These are phyloP conservation scores for Termitomyces bulborhizus DNA, from an alignment of 768 basidiomycete genomes.

Conservation along the genomic window DNA sequence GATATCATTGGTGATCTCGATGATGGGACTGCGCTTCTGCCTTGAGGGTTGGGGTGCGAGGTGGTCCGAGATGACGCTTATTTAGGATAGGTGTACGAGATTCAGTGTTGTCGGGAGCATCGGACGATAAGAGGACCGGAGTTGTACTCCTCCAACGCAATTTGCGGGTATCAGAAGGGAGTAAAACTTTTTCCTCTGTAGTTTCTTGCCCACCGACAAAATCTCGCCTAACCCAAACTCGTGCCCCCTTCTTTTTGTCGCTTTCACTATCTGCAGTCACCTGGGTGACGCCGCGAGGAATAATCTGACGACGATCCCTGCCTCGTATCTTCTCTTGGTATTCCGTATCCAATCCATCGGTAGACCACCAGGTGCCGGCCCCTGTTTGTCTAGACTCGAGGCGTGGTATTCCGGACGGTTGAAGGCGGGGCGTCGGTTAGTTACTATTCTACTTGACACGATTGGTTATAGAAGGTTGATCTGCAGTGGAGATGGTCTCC, in stretches of 20 bases:
- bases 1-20: constrained; percentile 27
- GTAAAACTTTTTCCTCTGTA: background rate
- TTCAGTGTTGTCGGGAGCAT: constrained; percentile 9
- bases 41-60: constrained; percentile 3
- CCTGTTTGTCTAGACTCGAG: constrained; percentile 19
- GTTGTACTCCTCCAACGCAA: constrained; percentile 20
- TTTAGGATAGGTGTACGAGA: background rate
- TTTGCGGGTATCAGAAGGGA: constrained; percentile 6
- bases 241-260: constrained; percentile 12
- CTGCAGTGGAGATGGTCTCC: background rate
- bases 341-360: constrained; percentile 38
- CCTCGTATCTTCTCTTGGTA: constrained; percentile 30
- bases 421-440: constrained; percentile 1
- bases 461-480: background rate
- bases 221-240: background rate
- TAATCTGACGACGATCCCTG: constrained; percentile 33
- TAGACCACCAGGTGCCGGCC: constrained; percentile 14
- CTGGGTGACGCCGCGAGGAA: constrained; percentile 36
- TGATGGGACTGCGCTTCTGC: background rate
- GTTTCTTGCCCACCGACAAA: background rate
- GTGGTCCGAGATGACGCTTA: constrained; percentile 4
- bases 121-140: constrained; percentile 15
- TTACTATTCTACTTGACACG: background rate
- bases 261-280: constrained; percentile 35
- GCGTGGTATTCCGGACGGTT: constrained; percentile 29